phyloP scores from a whole-genome alignment of 2,329 filamentous ascomycete genomes.

The Allantophomopsis lycopodina region DNA sequence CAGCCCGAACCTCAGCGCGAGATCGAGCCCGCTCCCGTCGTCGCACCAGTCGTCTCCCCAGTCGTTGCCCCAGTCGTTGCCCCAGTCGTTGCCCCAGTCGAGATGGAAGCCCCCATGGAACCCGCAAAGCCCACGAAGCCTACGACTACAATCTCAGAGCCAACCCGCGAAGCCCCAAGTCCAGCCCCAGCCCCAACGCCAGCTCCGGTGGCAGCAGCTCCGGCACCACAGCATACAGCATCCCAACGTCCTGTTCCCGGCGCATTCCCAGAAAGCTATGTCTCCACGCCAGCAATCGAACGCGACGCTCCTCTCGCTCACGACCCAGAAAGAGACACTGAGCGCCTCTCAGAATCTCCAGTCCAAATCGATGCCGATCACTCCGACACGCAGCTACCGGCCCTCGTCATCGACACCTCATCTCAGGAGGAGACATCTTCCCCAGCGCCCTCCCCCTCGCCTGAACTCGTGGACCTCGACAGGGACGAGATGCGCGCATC shows the following conservation, averaged over 20 bases:
- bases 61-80: no score
- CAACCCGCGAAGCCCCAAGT: not conserved
- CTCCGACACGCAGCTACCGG: slow-evolving; percentile 40
- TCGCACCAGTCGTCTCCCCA: no score
- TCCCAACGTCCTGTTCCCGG: slow-evolving; percentile 16
- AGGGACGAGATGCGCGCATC: slow-evolving; percentile 19
- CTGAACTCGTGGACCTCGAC: slow-evolving; percentile 39
- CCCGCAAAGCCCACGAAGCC: no score
- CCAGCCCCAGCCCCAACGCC: slow-evolving; percentile 10
- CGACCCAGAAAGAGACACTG: slow-evolving; percentile 16
- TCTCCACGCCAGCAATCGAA: slow-evolving; percentile 14
- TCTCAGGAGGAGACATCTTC: slow-evolving; percentile 55
- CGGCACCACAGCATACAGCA: slow-evolving; percentile 11
- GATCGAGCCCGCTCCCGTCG: no score
- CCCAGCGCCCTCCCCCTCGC: slow-evolving; percentile 48
- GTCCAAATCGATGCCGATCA: slow-evolving; percentile 42
- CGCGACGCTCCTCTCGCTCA: slow-evolving; percentile 15
- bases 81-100: no score
- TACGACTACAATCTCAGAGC: no score
- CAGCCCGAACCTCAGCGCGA: no score
- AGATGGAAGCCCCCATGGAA: no score
- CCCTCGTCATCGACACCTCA: slow-evolving; percentile 56
- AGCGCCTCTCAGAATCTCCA: slow-evolving; percentile 53
- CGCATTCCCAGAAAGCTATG: slow-evolving; percentile 19
- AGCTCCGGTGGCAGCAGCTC: slow-evolving; percentile 11